Evolutionary conservation across 208 protist species (phyloP), one percentile per base, ranked within the genome.

Genomic region (Wallacemonas sp.): DNA sequence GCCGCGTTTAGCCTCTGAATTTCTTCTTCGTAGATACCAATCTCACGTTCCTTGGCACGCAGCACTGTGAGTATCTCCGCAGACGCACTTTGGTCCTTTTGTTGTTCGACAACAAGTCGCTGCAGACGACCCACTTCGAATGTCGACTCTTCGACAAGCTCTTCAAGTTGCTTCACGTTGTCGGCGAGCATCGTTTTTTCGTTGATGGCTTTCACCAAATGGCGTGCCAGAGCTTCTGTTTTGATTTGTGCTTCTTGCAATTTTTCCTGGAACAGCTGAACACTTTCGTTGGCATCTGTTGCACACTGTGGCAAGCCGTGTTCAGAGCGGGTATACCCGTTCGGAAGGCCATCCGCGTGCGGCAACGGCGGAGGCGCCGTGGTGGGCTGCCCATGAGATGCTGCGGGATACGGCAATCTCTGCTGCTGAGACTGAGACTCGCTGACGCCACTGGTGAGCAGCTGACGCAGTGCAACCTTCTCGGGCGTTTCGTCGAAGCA

Each of bases 21-120:
- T 52, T 94, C 89, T 26, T 87, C 79, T 33, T 94, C 89, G 61
- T 84, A 94, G 27, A 91, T 58, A 32, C 72, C 76, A 30, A 94
- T 63, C 63, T 94, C 89, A 15, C 81, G 68, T 57, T 92, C 85
- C 70, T 94, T 94, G 6, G 78, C 81, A 17, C 81, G 72, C 46
- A 90, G 54, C 29, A 84, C 77, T 12, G 79, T 73, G 17, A 29
- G 73, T 65, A 76, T 54, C 38, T 70, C 76, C 42, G 60, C 59
- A 67, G 34, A 50, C 26, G 50, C 50, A 24, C 58, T 64, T 0
- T 57, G 36, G 33, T 73, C 62, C 29, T 66, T 62, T 50, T 80
- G 74, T 73, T 88, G 73, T 48, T 80, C 59, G 60, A 82, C 78
- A 3, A 81, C 71, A 26, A 71, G 61, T 15, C 64, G 54, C 65